Evolutionary conservation across 1,284 basidiomycete genomes (phyloP).

Genomic region (Leccinum cinnamomeum): DNA sequence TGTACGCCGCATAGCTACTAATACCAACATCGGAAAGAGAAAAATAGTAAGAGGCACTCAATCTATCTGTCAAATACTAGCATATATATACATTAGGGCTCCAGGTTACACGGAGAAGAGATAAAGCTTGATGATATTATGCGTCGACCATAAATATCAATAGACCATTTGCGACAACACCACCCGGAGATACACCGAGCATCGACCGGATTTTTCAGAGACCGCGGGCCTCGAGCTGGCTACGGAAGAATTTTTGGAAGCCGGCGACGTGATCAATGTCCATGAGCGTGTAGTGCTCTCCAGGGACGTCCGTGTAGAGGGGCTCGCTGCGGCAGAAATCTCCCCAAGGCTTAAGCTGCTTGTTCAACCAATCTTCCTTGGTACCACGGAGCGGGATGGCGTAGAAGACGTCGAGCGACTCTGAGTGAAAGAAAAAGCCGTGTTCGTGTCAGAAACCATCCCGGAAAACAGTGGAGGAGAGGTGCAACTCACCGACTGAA

Average conservation of each 20-base stretch:
- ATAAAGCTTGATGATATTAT: neutral
- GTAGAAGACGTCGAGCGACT: conserved; percentile 30
- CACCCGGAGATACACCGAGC: neutral
- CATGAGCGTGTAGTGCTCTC: conserved; percentile 32
- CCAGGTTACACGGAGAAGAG: neutral
- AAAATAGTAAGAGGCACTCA: neutral
- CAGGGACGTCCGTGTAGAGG: conserved; percentile 25
- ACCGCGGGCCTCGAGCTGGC: conserved; percentile 30
- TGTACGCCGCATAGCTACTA: neutral
- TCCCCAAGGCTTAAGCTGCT: conserved; percentile 36
- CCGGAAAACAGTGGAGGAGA: neutral
- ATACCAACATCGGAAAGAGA: neutral
- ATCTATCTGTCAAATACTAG: neutral
- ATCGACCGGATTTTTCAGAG: conserved; percentile 11
- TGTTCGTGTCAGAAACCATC: neutral
- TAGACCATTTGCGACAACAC: neutral
- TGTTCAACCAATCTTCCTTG: conserved; percentile 37
- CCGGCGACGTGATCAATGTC: conserved; percentile 31
- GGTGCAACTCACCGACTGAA: conserved; percentile 28
- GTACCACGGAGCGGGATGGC: conserved; percentile 32
- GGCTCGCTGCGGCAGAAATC: conserved; percentile 28
- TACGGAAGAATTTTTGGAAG: conserved; percentile 31
- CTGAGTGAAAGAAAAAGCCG: conserved; percentile 5
- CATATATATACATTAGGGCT: neutral
- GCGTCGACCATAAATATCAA: neutral